phyloP scores from a whole-genome alignment of 164 flowering plant species.

The Saururus chinensis region DNA sequence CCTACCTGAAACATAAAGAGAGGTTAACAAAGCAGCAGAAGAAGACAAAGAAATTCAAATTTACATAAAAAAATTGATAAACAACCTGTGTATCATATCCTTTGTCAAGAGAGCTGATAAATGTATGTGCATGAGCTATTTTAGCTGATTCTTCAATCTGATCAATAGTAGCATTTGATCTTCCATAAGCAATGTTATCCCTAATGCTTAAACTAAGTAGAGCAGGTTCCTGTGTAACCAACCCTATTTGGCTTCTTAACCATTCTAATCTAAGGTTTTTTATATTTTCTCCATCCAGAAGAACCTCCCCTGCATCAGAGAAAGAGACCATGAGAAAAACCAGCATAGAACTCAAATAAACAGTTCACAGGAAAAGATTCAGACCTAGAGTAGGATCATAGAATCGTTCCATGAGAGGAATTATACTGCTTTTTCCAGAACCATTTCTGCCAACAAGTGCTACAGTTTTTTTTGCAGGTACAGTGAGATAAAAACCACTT shows the following conservation, averaged over 20 bases:
- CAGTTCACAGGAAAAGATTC: background rate
- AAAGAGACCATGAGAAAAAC: background rate
- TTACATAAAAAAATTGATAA: background rate
- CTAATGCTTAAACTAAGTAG: constrained; percentile 84
- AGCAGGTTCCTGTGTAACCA: constrained; percentile 99
- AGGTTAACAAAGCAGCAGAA: background rate
- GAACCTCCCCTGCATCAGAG: constrained; percentile 80
- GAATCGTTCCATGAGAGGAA: constrained; percentile 97
- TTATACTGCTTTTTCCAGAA: constrained; percentile 96
- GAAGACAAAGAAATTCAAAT: background rate
- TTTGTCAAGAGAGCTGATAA: constrained; percentile 82
- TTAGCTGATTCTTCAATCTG: constrained; percentile 98
- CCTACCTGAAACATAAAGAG: constrained; percentile 57
- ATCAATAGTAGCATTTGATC: constrained; percentile 56
- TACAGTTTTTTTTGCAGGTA: constrained; percentile 89
- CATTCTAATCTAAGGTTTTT: constrained; percentile 82
- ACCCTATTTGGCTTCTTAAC: constrained; percentile 90
- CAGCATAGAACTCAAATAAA: background rate
- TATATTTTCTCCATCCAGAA: constrained; percentile 92
- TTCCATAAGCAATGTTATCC: constrained; percentile 95
- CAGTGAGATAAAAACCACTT: constrained; percentile 89
- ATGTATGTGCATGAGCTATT: constrained; percentile 93
- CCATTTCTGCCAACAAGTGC: constrained; percentile 99
- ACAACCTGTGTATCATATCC: constrained; percentile 90
- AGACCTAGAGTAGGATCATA: constrained; percentile 97